Evolutionary conservation across 306 rosid species (phyloP), one percentile per base, ranked within the genome.

Genomic region (Mimosa bimucronata): DNA sequence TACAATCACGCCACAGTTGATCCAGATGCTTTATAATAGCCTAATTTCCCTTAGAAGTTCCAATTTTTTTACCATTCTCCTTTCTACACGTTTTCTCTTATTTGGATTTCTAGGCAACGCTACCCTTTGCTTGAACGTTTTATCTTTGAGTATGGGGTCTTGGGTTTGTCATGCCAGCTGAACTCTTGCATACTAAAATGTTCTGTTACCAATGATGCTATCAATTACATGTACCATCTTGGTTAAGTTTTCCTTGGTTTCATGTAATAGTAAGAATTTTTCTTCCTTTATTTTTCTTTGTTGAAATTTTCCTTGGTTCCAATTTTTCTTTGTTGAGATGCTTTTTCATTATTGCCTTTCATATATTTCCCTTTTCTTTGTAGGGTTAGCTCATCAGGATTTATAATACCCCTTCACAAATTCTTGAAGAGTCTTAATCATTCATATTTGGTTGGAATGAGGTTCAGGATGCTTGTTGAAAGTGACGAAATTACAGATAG

Each of bases 391-490:
- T 93, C 92, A 9, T 91, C 97, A 2, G 98, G 88, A 19, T 95
- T 95, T 79, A 85, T 95, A 46, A 75, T 93, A 66, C 97, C 99
- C 71, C 77, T 75, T 60, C 79, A 88, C 67, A 93, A 88, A 60
- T 95, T 88, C 85, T 42, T 89, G 65, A 90, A 85, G 89, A 91
- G 97, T 87, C 88, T 83, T 67, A 88, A 89, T 55, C 87, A 73
- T 82, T 82, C 90, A 65, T 91, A 87, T 80, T 89, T 91, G 37
- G 90, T 79, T 86, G 99, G 99, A 76, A 91, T 87, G 97, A 88
- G 99, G 89, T 93, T 95, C 68, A 89, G 85, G 83, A 88, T 95
- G 92, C 94, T 96, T 34, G 88, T 91, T 81, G 98, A 93, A 87
- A 82, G 94, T 9, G 98, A 95, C 79, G 99, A 95, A 82, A 84